These are phyloP conservation scores for Lachnellula arida DNA, from an alignment of 2,329 filamentous ascomycete genomes.

Conservation along the genomic window DNA sequence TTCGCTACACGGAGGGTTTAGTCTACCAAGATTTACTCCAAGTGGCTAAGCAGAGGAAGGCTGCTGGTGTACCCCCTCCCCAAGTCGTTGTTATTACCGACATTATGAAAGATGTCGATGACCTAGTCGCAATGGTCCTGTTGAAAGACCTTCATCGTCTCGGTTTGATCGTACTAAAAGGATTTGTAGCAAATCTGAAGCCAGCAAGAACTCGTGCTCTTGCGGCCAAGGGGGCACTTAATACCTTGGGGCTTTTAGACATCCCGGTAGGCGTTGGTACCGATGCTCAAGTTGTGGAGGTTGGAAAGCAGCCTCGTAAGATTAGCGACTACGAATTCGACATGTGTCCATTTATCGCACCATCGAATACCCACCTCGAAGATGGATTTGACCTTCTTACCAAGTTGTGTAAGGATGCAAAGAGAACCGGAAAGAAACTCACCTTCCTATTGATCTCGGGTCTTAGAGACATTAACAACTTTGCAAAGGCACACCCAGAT, in stretches of 20 bases:
- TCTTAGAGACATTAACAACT: conserved; percentile 23
- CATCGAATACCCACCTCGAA: background rate
- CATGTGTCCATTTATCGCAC: conserved; percentile 19
- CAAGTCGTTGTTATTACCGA: conserved; percentile 26
- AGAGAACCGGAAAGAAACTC: conserved; percentile 13
- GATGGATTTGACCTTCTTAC: conserved; percentile 16
- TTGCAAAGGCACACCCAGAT: conserved; percentile 9
- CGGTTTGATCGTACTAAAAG: conserved; percentile 22
- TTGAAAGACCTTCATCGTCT: conserved; percentile 27
- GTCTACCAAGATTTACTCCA: conserved; percentile 18
- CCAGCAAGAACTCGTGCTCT: conserved; percentile 19
- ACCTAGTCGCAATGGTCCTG: conserved; percentile 26
- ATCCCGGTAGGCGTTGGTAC: conserved; percentile 24
- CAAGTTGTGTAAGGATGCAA: conserved; percentile 13
- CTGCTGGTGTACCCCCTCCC: conserved; percentile 6
- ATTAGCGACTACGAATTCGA: conserved; percentile 20
- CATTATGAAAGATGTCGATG: conserved; percentile 29
- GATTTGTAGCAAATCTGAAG: conserved; percentile 26
- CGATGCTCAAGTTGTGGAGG: conserved; percentile 6
- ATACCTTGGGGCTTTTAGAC: conserved; percentile 16
- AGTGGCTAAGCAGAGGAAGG: conserved; percentile 5
- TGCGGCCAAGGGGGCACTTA: conserved; percentile 23
- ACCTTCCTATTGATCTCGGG: conserved; percentile 27
- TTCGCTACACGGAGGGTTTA: conserved; percentile 13
- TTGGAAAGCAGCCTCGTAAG: background rate